Conservation (phyloP, 192 early-diverging fungal genomes). For the Coemansia sp. region DNA sequence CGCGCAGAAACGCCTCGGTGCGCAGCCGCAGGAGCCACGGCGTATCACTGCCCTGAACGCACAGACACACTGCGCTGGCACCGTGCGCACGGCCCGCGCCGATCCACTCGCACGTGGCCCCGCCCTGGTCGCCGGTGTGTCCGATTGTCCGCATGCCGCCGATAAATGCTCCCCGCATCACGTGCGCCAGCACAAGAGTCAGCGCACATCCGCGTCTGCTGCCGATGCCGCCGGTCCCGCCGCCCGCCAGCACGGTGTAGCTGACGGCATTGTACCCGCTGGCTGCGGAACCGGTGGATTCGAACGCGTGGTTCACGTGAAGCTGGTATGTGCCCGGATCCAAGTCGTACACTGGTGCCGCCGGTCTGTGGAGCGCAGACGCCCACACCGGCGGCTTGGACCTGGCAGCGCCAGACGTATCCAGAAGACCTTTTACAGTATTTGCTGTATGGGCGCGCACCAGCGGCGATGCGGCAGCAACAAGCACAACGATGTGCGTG, state of each 20-base stretch:
- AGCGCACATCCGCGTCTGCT: conserved; percentile 60
- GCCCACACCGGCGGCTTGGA: neutral
- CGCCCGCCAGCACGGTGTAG: conserved; percentile 69
- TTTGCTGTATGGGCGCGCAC: neutral
- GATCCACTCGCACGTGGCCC: conserved; percentile 50
- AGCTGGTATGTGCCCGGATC: conserved; percentile 15
- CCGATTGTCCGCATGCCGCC: conserved; percentile 87
- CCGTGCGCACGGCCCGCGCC: neutral
- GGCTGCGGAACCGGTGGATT: neutral
- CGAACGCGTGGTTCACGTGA: neutral
- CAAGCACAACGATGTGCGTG: conserved; percentile 11
- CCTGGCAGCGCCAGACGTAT: neutral
- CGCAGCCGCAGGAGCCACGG: conserved; percentile 76
- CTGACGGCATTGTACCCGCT: conserved; percentile 82
- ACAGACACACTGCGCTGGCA: conserved; percentile 58
- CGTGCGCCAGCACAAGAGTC: conserved; percentile 68
- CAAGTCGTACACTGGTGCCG: neutral
- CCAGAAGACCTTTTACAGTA: neutral
- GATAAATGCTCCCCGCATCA: conserved; percentile 78
- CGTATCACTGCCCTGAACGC: conserved; percentile 77
- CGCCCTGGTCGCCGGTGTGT: conserved; percentile 61
- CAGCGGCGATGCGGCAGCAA: neutral
- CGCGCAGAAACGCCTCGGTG: conserved; percentile 73
- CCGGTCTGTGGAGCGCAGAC: neutral
- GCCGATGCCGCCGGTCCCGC: conserved; percentile 27